phyloP scores from a whole-genome alignment of 768 basidiomycete genomes.

The Pholiota molesta region DNA sequence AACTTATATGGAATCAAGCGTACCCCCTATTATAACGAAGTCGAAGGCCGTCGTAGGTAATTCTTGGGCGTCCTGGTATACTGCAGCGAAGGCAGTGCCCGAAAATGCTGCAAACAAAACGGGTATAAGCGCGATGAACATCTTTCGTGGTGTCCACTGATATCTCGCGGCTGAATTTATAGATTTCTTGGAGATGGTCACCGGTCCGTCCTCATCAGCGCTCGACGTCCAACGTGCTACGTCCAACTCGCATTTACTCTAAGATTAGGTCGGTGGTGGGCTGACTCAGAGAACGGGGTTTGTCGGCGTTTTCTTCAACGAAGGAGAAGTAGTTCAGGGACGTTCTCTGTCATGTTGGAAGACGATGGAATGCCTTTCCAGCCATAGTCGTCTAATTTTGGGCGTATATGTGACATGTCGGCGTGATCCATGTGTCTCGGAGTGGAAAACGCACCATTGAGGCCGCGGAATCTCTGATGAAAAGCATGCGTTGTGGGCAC shows the following conservation, averaged over 20 bases:
- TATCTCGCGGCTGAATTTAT: background rate
- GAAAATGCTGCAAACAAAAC: background rate
- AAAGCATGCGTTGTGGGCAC: background rate
- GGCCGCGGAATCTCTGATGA: background rate
- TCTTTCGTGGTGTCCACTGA: background rate
- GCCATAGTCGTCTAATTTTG: background rate
- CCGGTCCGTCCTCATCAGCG: background rate
- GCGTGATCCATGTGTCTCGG: background rate
- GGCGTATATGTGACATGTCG: background rate
- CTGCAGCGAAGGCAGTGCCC: background rate
- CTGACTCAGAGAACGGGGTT: background rate
- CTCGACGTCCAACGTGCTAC: background rate
- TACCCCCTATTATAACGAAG: conserved; percentile 30
- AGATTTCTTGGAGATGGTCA: background rate
- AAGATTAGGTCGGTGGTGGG: background rate
- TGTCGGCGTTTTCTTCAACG: background rate
- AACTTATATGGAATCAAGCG: background rate
- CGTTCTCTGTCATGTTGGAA: too few species aligned
- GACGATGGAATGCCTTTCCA: background rate
- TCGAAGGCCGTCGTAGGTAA: conserved; percentile 12
- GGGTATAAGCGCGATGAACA: background rate
- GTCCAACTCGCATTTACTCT: background rate
- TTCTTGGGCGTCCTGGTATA: background rate
- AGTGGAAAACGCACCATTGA: background rate
- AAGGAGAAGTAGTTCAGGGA: too few species aligned